phyloP scores from a whole-genome alignment of 495 filamentous ascomycete species.

The Cetradonia linearis region DNA sequence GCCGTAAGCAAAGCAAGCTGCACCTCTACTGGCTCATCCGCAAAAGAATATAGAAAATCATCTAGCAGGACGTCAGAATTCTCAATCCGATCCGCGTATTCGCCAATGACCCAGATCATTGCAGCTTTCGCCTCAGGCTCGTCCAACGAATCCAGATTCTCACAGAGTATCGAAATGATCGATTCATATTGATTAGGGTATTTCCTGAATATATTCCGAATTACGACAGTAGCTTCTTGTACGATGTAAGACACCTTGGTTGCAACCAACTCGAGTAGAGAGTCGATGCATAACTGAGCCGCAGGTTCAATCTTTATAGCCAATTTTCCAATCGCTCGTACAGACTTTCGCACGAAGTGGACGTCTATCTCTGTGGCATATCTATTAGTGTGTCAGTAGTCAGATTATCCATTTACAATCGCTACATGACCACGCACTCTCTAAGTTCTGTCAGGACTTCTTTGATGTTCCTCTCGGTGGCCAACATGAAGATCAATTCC shows the following conservation, averaged over 20 bases:
- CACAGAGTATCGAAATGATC: slow-evolving; percentile 90
- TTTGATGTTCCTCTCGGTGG: slow-evolving; percentile 89
- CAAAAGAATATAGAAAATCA: slow-evolving; percentile 87
- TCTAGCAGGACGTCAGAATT: slow-evolving; percentile 90
- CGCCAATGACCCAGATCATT: slow-evolving; percentile 99
- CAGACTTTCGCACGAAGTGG: slow-evolving; percentile 95
- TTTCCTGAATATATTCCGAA: slow-evolving; percentile 97
- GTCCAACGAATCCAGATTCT: slow-evolving; percentile 92
- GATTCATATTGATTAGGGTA: slow-evolving; percentile 98
- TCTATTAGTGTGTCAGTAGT: slow-evolving; percentile 29
- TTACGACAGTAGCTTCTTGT: slow-evolving; percentile 98
- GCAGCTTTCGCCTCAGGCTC: slow-evolving; percentile 98
- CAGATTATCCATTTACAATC: background rate
- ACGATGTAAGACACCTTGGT: slow-evolving; percentile 99
- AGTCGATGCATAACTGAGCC: slow-evolving; percentile 80
- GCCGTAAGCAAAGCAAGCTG: slow-evolving; percentile 91
- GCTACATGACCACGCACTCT: slow-evolving; percentile 47
- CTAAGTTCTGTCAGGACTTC: slow-evolving; percentile 89
- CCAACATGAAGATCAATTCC: slow-evolving; percentile 98
- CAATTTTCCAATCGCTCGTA: slow-evolving; percentile 93
- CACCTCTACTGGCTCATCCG: slow-evolving; percentile 88
- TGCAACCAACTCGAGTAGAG: slow-evolving; percentile 82
- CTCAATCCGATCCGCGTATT: slow-evolving; percentile 94
- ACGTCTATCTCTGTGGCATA: slow-evolving; percentile 98
- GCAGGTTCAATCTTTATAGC: slow-evolving; percentile 98